phyloP scores from a whole-genome alignment of 2,329 filamentous ascomycete genomes.

The Dactylella cylindrospora region DNA sequence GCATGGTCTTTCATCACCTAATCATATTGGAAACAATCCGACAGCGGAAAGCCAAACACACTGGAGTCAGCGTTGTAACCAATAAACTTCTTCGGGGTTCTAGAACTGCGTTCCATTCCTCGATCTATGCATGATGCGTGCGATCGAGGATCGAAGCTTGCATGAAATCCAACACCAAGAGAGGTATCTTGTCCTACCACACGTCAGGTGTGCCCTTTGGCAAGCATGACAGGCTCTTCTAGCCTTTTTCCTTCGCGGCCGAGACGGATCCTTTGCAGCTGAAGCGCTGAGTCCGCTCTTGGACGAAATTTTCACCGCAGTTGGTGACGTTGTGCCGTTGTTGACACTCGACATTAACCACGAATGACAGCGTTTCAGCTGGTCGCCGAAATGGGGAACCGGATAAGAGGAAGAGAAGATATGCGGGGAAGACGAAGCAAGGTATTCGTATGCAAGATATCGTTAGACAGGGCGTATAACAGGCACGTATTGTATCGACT shows the following conservation, averaged over 20 bases:
- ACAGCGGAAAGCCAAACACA: slow-evolving; percentile 16
- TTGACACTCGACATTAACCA: slow-evolving; percentile 43
- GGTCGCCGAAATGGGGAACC: slow-evolving; percentile 31
- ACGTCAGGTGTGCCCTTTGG: slow-evolving; percentile 94
- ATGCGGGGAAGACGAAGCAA: neutral
- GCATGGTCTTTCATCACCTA: slow-evolving; percentile 94
- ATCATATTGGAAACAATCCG: slow-evolving; percentile 39
- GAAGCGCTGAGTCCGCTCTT: slow-evolving; percentile 39
- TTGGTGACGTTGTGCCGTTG: slow-evolving; percentile 44
- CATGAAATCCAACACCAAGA: slow-evolving; percentile 43
- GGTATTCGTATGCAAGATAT: slow-evolving; percentile 14
- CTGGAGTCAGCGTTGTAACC: slow-evolving; percentile 27
- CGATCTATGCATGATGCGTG: slow-evolving; percentile 39
- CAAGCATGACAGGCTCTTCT: slow-evolving; percentile 93
- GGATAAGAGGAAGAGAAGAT: slow-evolving; percentile 11
- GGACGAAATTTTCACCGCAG: slow-evolving; percentile 42
- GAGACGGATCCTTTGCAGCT: slow-evolving; percentile 77
- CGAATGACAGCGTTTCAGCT: slow-evolving; percentile 26
- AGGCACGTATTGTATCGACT: too few species aligned
- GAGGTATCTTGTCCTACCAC: slow-evolving; percentile 69
- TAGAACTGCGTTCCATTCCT: slow-evolving; percentile 40
- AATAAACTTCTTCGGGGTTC: slow-evolving; percentile 22
- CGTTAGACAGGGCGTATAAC: too few species aligned
- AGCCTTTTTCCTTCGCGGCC: slow-evolving; percentile 92
- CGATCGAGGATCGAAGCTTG: slow-evolving; percentile 43